phyloP scores from a whole-genome alignment of 2,329 filamentous ascomycete genomes.

The Aspergillus pseudoviridinutans region DNA sequence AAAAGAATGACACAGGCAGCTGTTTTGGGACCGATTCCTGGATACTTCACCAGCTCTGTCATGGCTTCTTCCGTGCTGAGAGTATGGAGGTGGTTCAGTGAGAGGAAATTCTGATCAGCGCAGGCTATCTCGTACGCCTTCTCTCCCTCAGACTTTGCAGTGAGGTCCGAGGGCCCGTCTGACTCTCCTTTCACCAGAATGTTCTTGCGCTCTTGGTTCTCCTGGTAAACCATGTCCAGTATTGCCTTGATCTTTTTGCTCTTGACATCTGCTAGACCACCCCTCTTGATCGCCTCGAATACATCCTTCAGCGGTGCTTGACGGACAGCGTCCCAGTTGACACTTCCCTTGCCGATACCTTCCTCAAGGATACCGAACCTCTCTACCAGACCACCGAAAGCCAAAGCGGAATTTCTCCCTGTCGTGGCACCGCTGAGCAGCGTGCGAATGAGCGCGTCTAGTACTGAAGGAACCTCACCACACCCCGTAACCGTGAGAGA shows the following conservation, averaged over 20 bases:
- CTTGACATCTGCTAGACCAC: constrained; percentile 69
- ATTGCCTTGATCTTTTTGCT: constrained; percentile 69
- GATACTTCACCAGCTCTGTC: constrained; percentile 54
- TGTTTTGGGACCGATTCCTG: constrained; percentile 64
- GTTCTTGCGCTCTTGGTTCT: constrained; percentile 58
- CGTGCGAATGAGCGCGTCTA: constrained; percentile 61
- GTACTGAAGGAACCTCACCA: constrained; percentile 61
- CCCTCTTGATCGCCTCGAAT: constrained; percentile 64
- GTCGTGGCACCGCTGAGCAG: constrained; percentile 60
- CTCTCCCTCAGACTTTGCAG: constrained; percentile 42
- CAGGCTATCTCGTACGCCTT: constrained; percentile 57
- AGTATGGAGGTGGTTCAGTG: constrained; percentile 58
- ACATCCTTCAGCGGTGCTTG: constrained; percentile 57
- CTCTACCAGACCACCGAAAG: constrained; percentile 62
- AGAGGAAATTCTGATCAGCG: constrained; percentile 58
- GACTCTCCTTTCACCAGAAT: constrained; percentile 45
- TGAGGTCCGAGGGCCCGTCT: constrained; percentile 42
- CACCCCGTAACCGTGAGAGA: constrained; percentile 69
- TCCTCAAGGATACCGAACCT: constrained; percentile 60
- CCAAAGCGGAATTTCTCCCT: constrained; percentile 58
- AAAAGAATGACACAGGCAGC: constrained; percentile 63
- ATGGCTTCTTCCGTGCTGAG: constrained; percentile 56
- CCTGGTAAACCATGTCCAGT: constrained; percentile 66
- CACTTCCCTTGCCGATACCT: constrained; percentile 65
- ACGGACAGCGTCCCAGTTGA: constrained; percentile 71